These are phyloP conservation scores for Orbilia quercus DNA, from an alignment of 2,329 filamentous ascomycete species.

Conservation along the genomic window DNA sequence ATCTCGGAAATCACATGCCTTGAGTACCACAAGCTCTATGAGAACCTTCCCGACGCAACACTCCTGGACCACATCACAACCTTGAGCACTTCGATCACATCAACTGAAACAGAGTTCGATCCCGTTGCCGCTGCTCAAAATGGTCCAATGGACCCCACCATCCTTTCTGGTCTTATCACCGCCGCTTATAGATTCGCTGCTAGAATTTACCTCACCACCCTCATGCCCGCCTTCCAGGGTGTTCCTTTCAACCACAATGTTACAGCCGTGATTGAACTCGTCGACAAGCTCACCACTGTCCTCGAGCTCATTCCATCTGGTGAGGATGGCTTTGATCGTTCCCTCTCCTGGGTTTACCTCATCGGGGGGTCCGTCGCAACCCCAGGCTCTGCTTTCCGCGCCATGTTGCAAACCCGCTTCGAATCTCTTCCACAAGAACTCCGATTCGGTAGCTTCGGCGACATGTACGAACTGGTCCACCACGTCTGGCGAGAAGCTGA, in stretches of 20 bases:
- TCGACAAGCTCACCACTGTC: conserved; percentile 79
- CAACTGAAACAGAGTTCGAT: conserved; percentile 75
- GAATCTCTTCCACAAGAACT: conserved; percentile 79
- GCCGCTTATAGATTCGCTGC: conserved; percentile 90
- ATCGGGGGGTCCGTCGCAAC: conserved; percentile 83
- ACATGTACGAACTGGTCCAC: conserved; percentile 79
- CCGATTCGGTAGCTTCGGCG: conserved; percentile 84
- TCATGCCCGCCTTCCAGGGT: conserved; percentile 76
- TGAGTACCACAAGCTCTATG: conserved; percentile 83
- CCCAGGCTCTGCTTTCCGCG: conserved; percentile 78
- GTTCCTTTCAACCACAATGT: conserved; percentile 75
- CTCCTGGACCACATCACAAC: conserved; percentile 89
- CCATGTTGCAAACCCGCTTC: conserved; percentile 80
- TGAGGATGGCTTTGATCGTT: conserved; percentile 84
- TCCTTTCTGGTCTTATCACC: conserved; percentile 88
- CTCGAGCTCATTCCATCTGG: conserved; percentile 86
- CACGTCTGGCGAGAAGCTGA: conserved; percentile 85
- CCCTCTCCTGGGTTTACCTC: conserved; percentile 91
- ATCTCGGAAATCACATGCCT: conserved; percentile 98
- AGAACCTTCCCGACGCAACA: conserved; percentile 81
- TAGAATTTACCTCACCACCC: conserved; percentile 94
- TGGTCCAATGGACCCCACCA: conserved; percentile 81
- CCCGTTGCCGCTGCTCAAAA: conserved; percentile 67
- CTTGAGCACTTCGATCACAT: conserved; percentile 85
- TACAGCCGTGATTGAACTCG: conserved; percentile 77